Conservation (phyloP, 139 green algal genomes). For the Haematococcus lacustris region DNA sequence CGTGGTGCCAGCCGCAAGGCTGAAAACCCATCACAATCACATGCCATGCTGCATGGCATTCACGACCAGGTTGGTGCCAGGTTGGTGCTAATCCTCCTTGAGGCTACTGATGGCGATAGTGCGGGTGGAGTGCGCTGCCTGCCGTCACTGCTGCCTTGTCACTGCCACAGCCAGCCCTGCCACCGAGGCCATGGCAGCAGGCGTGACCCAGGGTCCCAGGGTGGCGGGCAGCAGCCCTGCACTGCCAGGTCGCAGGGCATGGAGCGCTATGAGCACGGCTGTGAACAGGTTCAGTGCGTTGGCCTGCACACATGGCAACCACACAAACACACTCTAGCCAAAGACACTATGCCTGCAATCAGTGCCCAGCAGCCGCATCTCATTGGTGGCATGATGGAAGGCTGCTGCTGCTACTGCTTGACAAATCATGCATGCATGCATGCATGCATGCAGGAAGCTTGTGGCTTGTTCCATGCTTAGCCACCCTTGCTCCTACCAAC, state of each 20-base stretch:
- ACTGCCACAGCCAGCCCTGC: constrained; percentile 42
- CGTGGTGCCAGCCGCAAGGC: too few relatives aligned
- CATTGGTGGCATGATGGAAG: not conserved
- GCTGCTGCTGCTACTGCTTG: not conserved
- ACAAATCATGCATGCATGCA: not conserved
- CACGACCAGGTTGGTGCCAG: too few relatives aligned
- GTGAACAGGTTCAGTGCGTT: constrained; percentile 89
- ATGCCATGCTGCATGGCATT: too few relatives aligned
- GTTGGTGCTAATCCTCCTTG: too few relatives aligned
- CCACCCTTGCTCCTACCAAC: too few relatives aligned
- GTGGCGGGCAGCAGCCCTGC: constrained; percentile 1
- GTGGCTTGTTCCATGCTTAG: too few relatives aligned
- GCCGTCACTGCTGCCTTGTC: constrained; percentile 20
- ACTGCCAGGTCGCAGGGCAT: constrained; percentile 49
- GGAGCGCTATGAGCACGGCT: constrained; percentile 70
- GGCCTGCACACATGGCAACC: constrained; percentile 27
- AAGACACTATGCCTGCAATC: too few relatives aligned
- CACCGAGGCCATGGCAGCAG: constrained; percentile 36
- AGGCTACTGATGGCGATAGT: too few relatives aligned
- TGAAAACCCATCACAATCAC: too few relatives aligned
- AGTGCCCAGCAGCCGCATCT: not conserved
- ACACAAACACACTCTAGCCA: not conserved
- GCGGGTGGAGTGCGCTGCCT: too few relatives aligned
- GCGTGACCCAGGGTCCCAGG: constrained; percentile 29
- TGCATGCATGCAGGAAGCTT: not conserved